Percentiles rank a stretch among this genome's conserved stretches.
Evolutionary conservation across 371 early-diverging fungal genomes (phyloP).

Genomic region (Mucor ambiguus): DNA sequence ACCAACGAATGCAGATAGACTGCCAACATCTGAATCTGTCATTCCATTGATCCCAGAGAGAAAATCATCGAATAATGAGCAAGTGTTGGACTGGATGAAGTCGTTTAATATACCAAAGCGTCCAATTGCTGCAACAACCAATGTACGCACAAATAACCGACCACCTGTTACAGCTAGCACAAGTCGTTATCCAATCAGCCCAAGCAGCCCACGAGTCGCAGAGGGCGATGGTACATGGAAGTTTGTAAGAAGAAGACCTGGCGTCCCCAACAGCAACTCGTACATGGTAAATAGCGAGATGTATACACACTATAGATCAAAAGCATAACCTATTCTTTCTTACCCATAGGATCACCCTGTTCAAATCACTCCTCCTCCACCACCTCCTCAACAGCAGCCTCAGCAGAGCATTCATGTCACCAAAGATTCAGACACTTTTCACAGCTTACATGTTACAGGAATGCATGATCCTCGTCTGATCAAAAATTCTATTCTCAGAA

Average conservation of each 20-base stretch:
- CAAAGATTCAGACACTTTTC: slow-evolving; percentile 43
- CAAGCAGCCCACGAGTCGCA: slow-evolving; percentile 11
- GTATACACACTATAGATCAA: neutral
- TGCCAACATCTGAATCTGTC: slow-evolving; percentile 10
- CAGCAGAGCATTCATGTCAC: slow-evolving; percentile 32
- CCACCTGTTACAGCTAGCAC: neutral
- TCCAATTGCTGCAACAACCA: slow-evolving; percentile 9
- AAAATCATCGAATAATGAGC: slow-evolving; percentile 32
- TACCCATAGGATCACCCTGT: slow-evolving; percentile 13
- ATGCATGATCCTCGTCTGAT: slow-evolving; percentile 39
- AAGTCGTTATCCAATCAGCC: slow-evolving; percentile 6
- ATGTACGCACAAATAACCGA: neutral
- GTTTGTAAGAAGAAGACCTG: slow-evolving; percentile 20
- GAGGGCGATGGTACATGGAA: slow-evolving; percentile 24
- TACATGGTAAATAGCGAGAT: neutral
- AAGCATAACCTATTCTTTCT: neutral
- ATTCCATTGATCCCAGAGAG: slow-evolving; percentile 32
- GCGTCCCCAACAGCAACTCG: neutral
- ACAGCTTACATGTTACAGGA: slow-evolving; percentile 48
- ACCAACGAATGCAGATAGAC: neutral
- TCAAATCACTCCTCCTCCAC: slow-evolving; percentile 8
- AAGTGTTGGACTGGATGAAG: slow-evolving; percentile 28
- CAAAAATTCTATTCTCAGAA: slow-evolving; percentile 43
- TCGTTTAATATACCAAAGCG: slow-evolving; percentile 27
- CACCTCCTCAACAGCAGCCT: slow-evolving; percentile 11